Conservation (phyloP, 2,329 filamentous ascomycete species). For the Cytospora schulzeri region DNA sequence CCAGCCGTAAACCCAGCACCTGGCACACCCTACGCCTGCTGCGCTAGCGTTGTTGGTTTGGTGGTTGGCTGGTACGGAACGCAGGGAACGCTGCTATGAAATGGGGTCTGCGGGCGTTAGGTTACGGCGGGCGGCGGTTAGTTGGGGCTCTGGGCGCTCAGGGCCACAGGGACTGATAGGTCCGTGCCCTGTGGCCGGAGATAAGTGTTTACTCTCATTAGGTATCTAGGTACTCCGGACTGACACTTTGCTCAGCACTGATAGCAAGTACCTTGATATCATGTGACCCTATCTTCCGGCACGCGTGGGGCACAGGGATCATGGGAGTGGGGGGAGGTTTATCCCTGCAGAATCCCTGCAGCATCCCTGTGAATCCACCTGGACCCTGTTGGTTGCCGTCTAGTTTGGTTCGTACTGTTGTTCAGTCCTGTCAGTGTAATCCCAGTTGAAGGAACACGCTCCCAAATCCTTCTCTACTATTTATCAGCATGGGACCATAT, state of each 20-base stretch:
- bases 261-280: neutral
- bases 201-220: neutral
- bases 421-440: no score
- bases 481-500: no score
- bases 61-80: neutral
- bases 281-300: neutral
- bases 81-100: neutral
- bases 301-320: neutral
- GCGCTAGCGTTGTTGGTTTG: neutral
- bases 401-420: neutral
- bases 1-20: no score
- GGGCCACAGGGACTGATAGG: neutral
- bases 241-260: neutral
- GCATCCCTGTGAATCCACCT: neutral
- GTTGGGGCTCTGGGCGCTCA: neutral
- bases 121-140: neutral
- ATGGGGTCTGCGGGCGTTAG: neutral
- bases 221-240: neutral
- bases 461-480: no score
- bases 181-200: neutral
- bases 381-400: neutral
- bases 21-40: neutral
- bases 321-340: neutral
- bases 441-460: no score
- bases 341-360: neutral